Evolutionary conservation across 306 rosid genomes (phyloP), one percentile per base, ranked within the genome.

Genomic region (Rubus parviflorus): DNA sequence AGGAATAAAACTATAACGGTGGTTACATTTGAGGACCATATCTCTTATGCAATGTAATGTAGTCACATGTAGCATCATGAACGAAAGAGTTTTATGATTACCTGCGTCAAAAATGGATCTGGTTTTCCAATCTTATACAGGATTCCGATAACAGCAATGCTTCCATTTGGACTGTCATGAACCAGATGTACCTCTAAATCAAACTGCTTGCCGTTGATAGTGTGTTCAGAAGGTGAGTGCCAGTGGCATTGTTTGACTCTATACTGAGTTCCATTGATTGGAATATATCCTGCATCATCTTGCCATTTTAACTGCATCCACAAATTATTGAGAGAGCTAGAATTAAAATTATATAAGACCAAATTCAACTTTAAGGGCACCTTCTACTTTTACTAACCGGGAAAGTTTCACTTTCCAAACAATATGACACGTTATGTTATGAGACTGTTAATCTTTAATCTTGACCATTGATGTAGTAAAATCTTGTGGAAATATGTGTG

Each of bases 201-300:
- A 37, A 81, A 82, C 68, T 75, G 83, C 82, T 20, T 74, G 62
- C 92, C 93, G 74, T 88, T 62, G 75, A 91, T 61, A 52, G 90
- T 83, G 81, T 93, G 97, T 76, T 93, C 96, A 8, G 97, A 91
- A 51, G 93, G 91, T 52, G 91, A 75, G 75, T 93, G 98, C 98
- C 98, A 93, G 79, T 93, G 98, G 43, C 56, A 71, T 23, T 93
- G 96, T 46, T n/a, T 47, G 22, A 93, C 89, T 8, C 11, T 25
- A 75, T 89, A 93, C 8, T 35, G 61, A 49, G 84, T 91, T 64
- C 79, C 87, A 38, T 93, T 89, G 2, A 89, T 72, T 69, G 68
- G 72, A 8, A 93, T 71, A 66, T 64, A 68, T 71, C 98, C 89
- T 20, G 89, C 85, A 15, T 69, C 83, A 2, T 11, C 69, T 6